Evolutionary conservation across 768 basidiomycete species (phyloP), one percentile per base, ranked within the genome.

Genomic region (Glaciozyma martinii): DNA sequence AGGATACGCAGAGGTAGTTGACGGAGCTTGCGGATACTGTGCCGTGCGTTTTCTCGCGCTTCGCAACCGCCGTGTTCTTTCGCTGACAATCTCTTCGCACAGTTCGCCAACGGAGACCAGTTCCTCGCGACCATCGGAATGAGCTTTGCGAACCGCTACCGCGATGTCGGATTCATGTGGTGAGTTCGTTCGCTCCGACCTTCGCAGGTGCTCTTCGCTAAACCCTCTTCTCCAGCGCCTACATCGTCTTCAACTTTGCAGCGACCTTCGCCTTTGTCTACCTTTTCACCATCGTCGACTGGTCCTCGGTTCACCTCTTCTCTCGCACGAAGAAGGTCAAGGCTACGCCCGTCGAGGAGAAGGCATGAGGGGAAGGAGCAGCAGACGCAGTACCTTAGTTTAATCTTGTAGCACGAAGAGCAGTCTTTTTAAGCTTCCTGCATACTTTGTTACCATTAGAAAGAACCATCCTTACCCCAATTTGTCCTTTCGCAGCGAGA

Each of bases 51-150:
- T 2, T 33, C 27, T 33, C 7, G 43, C 16, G 6, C 27, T 18
- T 1, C 5, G n/a, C n/a, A n/a, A n/a, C n/a, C n/a, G n/a, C n/a
- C n/a, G n/a, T n/a, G n/a, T n/a, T n/a, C n/a, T n/a, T 40, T 40
- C 8, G 18, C 25, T 13, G 53, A 67, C 49, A 54, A 33, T 30
- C 66, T 33, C 21, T 40, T 7, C 18, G n/a, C 33, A 4, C 21
- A 57, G 29, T 72, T 65, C 52, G 9, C n/a, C 19, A 10, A 15
- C 1, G 72, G 72, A 23, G 71, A 73, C 58, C 46, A 70, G 53
- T 73, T 65, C 59, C 61, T 73, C 27, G 18, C 56, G 19, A 60
- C 61, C 10, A 56, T 73, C 32, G 63, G 59, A 37, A 71, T 70
- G 63, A 42, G 43, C 25, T 66, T 57, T 58, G 33, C 40, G 23